Conservation (phyloP, 1,284 basidiomycete genomes). For the Trametes hirsuta region DNA sequence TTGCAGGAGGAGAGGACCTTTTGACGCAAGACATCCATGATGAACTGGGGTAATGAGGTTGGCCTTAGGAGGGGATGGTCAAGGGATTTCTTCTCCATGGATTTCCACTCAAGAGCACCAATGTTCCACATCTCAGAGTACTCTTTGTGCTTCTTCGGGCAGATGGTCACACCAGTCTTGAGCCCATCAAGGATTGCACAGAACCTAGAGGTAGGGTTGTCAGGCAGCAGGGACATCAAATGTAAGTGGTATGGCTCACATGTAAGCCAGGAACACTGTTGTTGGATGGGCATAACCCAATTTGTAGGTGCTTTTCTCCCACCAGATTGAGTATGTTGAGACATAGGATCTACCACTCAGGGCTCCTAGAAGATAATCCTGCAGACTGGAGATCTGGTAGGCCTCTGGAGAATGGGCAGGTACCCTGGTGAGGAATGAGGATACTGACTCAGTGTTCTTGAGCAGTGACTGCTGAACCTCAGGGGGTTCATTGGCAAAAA, state of each 20-base stretch:
- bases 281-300: constrained; percentile 51
- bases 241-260: constrained; percentile 43
- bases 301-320: constrained; percentile 55
- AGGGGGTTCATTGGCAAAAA: constrained; percentile 49
- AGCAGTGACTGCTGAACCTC: constrained; percentile 46
- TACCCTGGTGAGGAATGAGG: constrained; percentile 37
- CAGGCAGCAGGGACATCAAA: neutral
- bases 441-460: constrained; percentile 47
- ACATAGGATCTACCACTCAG: constrained; percentile 49
- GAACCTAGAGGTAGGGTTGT: constrained; percentile 45
- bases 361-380: constrained; percentile 52
- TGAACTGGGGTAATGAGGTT: constrained; percentile 34
- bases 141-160: constrained; percentile 28
- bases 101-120: constrained; percentile 41
- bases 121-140: constrained; percentile 22
- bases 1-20: constrained; percentile 33
- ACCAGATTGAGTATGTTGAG: constrained; percentile 60
- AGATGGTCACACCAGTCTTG: constrained; percentile 60
- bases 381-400: constrained; percentile 40
- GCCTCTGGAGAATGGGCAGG: constrained; percentile 20
- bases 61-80: constrained; percentile 3
- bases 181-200: constrained; percentile 60
- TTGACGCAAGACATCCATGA: constrained; percentile 51
- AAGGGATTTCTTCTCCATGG: constrained; percentile 17
- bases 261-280: constrained; percentile 60